Conservation (phyloP, 306 rosid genomes). For the Sechiopsis laciniata region DNA sequence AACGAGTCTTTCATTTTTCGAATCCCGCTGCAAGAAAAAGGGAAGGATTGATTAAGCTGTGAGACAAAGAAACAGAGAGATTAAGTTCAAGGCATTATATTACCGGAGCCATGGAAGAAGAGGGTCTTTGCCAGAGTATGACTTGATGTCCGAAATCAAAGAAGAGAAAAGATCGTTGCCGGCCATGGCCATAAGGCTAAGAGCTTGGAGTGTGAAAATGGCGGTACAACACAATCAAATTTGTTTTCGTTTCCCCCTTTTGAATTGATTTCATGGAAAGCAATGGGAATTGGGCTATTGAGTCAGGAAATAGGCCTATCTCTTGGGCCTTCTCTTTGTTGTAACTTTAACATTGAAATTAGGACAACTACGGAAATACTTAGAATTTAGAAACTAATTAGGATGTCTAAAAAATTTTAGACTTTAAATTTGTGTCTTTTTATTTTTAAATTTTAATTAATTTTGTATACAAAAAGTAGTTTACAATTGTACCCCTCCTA, state of each 20-base stretch:
- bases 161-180: slow-evolving; percentile 53
- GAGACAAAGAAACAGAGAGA: slow-evolving; percentile 17
- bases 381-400: too few relatives aligned
- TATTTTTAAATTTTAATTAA: too few relatives aligned
- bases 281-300: neutral
- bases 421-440: too few relatives aligned
- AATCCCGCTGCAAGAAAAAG: slow-evolving; percentile 54
- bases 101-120: slow-evolving; percentile 96
- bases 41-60: slow-evolving; percentile 8
- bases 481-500: too few relatives aligned
- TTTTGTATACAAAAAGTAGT: too few relatives aligned
- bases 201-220: neutral
- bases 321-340: too few relatives aligned
- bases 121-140: slow-evolving; percentile 79
- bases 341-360: too few relatives aligned
- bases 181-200: slow-evolving; percentile 23
- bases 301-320: neutral
- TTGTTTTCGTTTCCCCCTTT: neutral
- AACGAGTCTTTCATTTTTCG: slow-evolving; percentile 63
- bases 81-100: slow-evolving; percentile 2
- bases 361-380: too few relatives aligned
- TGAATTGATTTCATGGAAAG: neutral
- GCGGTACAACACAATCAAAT: neutral
- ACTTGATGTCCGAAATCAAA: slow-evolving; percentile 49
- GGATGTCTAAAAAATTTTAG: too few relatives aligned